These are phyloP conservation scores for Cerioporus squamosus DNA, from an alignment of 1,284 basidiomycete species.

Conservation along the genomic window DNA sequence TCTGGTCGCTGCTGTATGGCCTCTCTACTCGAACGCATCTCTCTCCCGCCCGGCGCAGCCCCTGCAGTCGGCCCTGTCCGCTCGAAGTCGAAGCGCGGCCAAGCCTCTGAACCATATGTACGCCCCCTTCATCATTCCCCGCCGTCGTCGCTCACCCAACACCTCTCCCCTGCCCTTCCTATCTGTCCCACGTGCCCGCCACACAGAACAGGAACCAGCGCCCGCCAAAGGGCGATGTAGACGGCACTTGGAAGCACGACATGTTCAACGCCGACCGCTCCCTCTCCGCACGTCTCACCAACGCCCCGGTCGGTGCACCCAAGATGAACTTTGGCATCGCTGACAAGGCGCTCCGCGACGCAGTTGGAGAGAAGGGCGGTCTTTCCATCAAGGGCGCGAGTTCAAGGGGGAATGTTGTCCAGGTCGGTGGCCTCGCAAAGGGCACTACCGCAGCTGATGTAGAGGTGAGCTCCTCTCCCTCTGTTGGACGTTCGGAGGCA, in stretches of 20 bases:
- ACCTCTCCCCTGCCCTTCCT: no score
- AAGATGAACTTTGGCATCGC: conserved; percentile 56
- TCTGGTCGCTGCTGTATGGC: no score
- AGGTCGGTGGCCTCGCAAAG: conserved; percentile 73
- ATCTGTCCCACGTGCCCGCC: conserved; percentile 6
- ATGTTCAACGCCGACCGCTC: conserved; percentile 57
- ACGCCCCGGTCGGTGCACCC: conserved; percentile 47
- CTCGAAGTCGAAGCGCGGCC: conserved; percentile 52
- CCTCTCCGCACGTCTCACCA: conserved; percentile 62
- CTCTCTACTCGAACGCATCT: conserved; percentile 67
- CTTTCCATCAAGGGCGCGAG: conserved; percentile 80
- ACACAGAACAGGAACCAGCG: conserved; percentile 52
- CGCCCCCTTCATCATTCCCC: conserved; percentile 41
- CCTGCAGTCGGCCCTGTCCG: conserved; percentile 58
- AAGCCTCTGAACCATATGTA: conserved; percentile 64
- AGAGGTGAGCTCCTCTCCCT: conserved; percentile 49
- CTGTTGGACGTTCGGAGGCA: no score
- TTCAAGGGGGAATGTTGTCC: conserved; percentile 68
- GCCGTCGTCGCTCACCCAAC: conserved; percentile 5
- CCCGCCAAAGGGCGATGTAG: conserved; percentile 67
- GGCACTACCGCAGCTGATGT: conserved; percentile 88
- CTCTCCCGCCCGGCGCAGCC: conserved; percentile 44
- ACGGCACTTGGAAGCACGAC: conserved; percentile 75
- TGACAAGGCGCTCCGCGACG: conserved; percentile 46
- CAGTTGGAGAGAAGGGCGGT: conserved; percentile 37